Conservation (phyloP, 495 filamentous ascomycete species). For the Poronia punctata region DNA sequence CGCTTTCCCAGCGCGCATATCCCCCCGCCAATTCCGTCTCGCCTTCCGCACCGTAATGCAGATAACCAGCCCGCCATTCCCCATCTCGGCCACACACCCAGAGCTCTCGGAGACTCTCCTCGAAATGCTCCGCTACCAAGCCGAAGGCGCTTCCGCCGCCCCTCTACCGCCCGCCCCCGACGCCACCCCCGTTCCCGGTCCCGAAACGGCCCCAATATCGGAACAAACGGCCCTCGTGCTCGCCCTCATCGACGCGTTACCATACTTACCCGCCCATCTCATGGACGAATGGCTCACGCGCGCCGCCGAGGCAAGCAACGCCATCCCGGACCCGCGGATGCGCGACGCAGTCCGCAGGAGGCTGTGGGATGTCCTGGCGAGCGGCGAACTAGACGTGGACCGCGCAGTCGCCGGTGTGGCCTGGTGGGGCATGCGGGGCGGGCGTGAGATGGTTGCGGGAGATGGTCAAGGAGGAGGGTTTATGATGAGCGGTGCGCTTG, state of each 20-base stretch:
- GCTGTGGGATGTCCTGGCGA: constrained; percentile 78
- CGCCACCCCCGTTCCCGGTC: constrained; percentile 8
- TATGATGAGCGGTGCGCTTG: constrained; percentile 43
- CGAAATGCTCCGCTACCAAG: constrained; percentile 68
- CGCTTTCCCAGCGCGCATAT: constrained; percentile 77
- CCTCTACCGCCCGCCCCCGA: constrained; percentile 25
- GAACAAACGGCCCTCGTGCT: constrained; percentile 76
- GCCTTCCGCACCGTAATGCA: constrained; percentile 86
- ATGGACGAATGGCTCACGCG: constrained; percentile 62
- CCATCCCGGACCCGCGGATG: constrained; percentile 54
- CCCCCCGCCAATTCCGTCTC: constrained; percentile 82
- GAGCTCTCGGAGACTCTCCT: constrained; percentile 71
- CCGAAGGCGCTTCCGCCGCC: constrained; percentile 40
- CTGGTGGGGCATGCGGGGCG: constrained; percentile 67
- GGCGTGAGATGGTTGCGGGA: constrained; percentile 28
- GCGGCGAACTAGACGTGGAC: constrained; percentile 90
- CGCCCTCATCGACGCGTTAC: constrained; percentile 75
- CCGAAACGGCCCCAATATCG: constrained; percentile 42
- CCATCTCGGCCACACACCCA: constrained; percentile 62
- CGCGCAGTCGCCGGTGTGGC: constrained; percentile 69
- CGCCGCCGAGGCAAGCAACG: constrained; percentile 59
- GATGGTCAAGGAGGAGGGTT: constrained; percentile 9
- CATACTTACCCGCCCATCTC: constrained; percentile 59
- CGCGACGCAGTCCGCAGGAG: constrained; percentile 59
- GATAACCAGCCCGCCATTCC: constrained; percentile 76